These are phyloP conservation scores for Coelastrella sp. DNA, from an alignment of 139 green algal species.

Conservation along the genomic window DNA sequence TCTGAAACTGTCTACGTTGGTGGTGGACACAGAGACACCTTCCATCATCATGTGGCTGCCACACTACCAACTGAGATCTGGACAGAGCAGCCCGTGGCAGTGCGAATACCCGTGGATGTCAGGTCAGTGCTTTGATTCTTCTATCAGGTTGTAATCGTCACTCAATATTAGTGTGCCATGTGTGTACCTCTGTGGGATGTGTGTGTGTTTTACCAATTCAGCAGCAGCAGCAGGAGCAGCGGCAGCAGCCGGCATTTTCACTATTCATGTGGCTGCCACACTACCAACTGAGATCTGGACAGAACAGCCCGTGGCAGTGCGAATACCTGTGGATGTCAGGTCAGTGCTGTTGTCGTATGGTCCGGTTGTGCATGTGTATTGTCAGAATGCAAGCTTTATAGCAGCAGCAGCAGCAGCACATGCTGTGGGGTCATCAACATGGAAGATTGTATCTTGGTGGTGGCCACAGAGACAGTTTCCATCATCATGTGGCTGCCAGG, in stretches of 20 bases:
- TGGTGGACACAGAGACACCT: not conserved
- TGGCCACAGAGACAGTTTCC: not conserved
- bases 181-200: too few relatives aligned
- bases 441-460: not conserved
- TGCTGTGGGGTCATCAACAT: too few relatives aligned
- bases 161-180: too few relatives aligned
- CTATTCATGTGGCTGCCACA: not conserved
- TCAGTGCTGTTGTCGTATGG: too few relatives aligned
- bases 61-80: conserved; percentile 3
- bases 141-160: too few relatives aligned
- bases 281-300: conserved; percentile 5
- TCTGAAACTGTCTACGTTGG: not conserved
- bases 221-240: too few relatives aligned
- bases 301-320: not conserved
- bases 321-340: conserved; percentile 11
- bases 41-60: not conserved
- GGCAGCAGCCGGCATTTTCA: too few relatives aligned
- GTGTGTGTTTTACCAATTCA: too few relatives aligned
- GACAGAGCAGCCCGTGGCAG: not conserved
- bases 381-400: too few relatives aligned
- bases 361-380: not conserved
- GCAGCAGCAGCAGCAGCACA: too few relatives aligned
- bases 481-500: not conserved
- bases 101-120: not conserved
- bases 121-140: not conserved